Base-by-base conservation (phyloP, 371 early-diverging fungal genomes). In the Mucor indicus region DNA sequence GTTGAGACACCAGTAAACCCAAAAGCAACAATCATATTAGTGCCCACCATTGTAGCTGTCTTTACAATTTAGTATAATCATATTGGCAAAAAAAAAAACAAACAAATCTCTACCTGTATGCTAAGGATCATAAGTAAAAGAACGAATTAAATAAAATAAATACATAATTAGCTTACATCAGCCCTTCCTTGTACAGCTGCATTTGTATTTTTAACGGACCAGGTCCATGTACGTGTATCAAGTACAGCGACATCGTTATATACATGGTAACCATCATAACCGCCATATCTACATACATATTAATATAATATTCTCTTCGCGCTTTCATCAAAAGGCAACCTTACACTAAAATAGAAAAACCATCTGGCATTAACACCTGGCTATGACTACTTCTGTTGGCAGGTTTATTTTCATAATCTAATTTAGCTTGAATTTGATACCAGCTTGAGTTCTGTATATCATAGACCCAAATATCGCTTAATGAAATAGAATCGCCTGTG, bases 1-100 rank as follows among this genome's bases (percentile, higher is more conserved):
- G 68, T 72, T 1, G 68, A 67, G 19, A 72, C 72, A 19, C 66
- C 72, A 39, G 72, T 68, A 45, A 72, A 72, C 27, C 72, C 72
- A 58, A 72, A 72, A 1, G 72, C 72, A 15, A 72, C 72, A 38
- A 72, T 62, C 72, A 72, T 72, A 33, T 68, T 72, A 7, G 62
- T 68, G 15, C 65, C 62, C 15, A 72, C 55, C 35, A 72, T 17
- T 8, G 72, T 67, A 25, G 72, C 72, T 72, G 38, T 13, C 15
- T 43, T 17, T 40, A 19, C 13, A 30, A 23, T n/a, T 30, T 16
- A 20, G 20, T 43, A 24, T 32, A 46, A 23, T n/a, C n/a, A n/a
- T n/a, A n/a, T n/a, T n/a, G n/a, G n/a, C n/a, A n/a, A n/a, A n/a
- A n/a, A n/a, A n/a, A n/a, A n/a, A n/a, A n/a, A n/a, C n/a, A n/a